Evolutionary conservation across 257 asterid genomes (phyloP), one percentile per base, ranked within the genome.

Genomic region (Nicotiana benthamiana): DNA sequence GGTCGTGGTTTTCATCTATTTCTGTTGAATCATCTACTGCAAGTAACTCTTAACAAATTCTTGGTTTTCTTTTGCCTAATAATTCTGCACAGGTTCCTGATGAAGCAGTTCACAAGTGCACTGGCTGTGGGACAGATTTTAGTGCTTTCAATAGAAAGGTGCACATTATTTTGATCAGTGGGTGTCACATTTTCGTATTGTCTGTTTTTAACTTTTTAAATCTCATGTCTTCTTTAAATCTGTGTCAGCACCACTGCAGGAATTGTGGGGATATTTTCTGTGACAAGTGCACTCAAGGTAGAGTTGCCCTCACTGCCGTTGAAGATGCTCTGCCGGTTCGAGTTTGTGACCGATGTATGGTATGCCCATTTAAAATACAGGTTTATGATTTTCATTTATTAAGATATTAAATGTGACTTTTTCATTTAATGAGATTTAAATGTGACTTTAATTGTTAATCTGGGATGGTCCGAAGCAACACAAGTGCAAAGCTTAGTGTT

Each of bases 201-300:
- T 36, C 24, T 74, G 61, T 74, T 74, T 74, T 48, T 70, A 12
- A 46, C 4, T 4, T 74, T 48, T 10, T 74, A 18, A 51, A 9
- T 72, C 60, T 22, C 16, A 15, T 48, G 5, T 74, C 61, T 74
- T 74, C 43, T 74, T 48, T 48, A 81, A 16, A 36, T 84, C 46
- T 78, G 17, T 26, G 26, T 79, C 92, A 94, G 97, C 97, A 94
- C 85, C 98, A 94, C 83, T 94, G 98, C 85, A 85, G 97, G 75
- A 94, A 94, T 85, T 94, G 98, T 85, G 98, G 98, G 79, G 97
- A 94, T 84, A 89, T 93, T 77, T 94, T 93, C 88, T 94, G 98
- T 87, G 97, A 94, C 88, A 94, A 94, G 87, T 94, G 98, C 87
- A 93, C 98, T 9, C 98, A 94, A 86, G 98, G 98, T 83, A 91